Evolutionary conservation across 1,284 basidiomycete species (phyloP), one percentile per base, ranked within the genome.

Genomic region (Flammula alnicola): DNA sequence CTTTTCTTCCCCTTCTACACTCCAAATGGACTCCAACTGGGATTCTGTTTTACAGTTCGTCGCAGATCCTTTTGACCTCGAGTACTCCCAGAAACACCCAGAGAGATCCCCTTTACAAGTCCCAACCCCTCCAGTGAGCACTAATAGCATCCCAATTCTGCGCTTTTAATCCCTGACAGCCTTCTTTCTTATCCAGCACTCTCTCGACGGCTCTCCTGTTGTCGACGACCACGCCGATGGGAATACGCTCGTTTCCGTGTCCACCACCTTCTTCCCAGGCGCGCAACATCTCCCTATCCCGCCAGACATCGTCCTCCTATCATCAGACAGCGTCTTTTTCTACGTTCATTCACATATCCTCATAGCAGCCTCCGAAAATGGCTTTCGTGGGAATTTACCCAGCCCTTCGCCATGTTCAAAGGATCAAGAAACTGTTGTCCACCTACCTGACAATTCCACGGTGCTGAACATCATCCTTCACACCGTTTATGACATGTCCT

Each of bases 251-350:
- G 83, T 91, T 52, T 89, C 87, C 1, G 81, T 91, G 32, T 90
- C 88, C 11, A 91, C 88, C 16, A 86, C 86, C 0, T 91, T 91
- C 69, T 85, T 78, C 62, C 86, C 88, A 3, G 81, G 77, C 25
- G 81, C 86, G 6, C 79, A 81, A 41, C 78, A 79, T 51, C 73
- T 79, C 29, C 57, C 77, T 0, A 63, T 75, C 11, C 72, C 76
- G 0, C 80, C 86, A 2, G 84, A 91, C 63, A 60, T 83, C 44
- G 75, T 86, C 55, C 67, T 91, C 43, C 69, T 89, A 51, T 83
- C 88, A 3, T 77, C 81, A 14, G 88, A 91, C 61, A 77, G 78
- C 5, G 88, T 91, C 31, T 90, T 89, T 67, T 91, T 88, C 72
- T 85, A 84, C 56, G 79, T 83, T 10, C 83, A 86, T 61, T 70